Conservation (phyloP, 345 rosid species). For the Gossypium rotundifolium region DNA sequence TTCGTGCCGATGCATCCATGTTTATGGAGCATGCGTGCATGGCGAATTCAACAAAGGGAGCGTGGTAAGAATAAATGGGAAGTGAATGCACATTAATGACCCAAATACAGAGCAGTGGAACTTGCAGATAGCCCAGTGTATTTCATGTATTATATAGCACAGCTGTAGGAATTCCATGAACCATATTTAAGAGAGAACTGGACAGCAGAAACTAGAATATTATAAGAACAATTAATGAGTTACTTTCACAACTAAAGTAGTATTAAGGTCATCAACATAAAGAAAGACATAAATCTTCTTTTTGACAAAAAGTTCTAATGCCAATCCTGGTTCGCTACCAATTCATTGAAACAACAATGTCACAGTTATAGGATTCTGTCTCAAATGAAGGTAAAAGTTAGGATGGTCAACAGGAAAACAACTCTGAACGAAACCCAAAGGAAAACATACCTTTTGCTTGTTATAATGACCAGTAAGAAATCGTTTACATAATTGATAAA, state of each 20-base stretch:
- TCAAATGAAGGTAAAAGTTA: neutral
- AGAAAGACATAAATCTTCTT: neutral
- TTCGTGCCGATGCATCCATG: neutral
- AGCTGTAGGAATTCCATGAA: neutral
- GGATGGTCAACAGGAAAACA: neutral
- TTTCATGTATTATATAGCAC: neutral
- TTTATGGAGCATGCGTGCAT: neutral
- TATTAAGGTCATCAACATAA: neutral
- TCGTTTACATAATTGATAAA: neutral
- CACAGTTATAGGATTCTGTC: neutral
- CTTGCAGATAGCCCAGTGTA: neutral
- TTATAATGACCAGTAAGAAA: neutral
- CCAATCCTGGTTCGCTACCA: neutral
- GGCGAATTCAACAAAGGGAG: neutral
- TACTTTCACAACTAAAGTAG: neutral
- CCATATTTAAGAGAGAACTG: slow-evolving; percentile 2
- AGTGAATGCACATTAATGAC: slow-evolving; percentile 4
- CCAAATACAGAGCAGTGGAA: neutral
- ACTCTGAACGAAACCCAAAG: neutral
- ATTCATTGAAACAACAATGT: neutral
- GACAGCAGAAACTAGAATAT: neutral
- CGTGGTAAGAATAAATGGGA: neutral
- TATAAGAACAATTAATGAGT: neutral
- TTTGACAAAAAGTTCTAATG: neutral
- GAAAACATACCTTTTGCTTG: neutral